Base-by-base conservation (phyloP, 805 yeast genomes). In the Clavispora asparagi region DNA sequence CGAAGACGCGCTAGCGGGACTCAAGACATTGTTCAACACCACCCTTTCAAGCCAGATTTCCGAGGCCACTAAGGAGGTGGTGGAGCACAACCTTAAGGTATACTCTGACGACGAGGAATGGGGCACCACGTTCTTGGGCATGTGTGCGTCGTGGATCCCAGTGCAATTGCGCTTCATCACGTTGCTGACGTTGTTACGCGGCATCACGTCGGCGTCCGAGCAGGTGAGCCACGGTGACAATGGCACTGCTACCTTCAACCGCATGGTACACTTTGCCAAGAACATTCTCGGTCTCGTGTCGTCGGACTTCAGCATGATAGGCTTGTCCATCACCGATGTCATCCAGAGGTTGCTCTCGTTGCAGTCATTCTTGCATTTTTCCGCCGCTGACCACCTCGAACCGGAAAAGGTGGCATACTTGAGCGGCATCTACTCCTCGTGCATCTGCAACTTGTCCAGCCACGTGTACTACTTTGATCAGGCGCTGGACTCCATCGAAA, bases 401-500 rank as follows among this genome's bases (percentile, higher is more conserved):
- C 35, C 45, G 38, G 58, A 55, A 1, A 60, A 66, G 38, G 57
- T 63, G 31, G 39, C 43, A 49, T 65, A 42, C 52, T 77, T 58
- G 56, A 77, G 57, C 39, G 57, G 40, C 63, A 76, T 55, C 26
- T 82, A 81, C 55, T 66, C 81, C 1, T 67, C 68, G 19, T 79
- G 90, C 25, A 78, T 91, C 45, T 79, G 83, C 47, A 82, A 85
- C 48, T 71, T 92, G 44, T 82, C 90, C 1, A 76, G 80, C 2
- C 96, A 90, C 61, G 77, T 83, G 11, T 90, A 90, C 57, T 92
- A 92, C 61, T 83, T 83, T 49, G 95, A 89, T 54, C 99, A 94
- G 63, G 79, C 85, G 6, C 76, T 83, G 13, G 97, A 91, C 61
- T 83, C 92, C 70, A 70, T 90, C 16, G 77, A 80, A 27, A 95